Conservation (phyloP, 805 yeast species). For the Ogataea zsoltii region DNA sequence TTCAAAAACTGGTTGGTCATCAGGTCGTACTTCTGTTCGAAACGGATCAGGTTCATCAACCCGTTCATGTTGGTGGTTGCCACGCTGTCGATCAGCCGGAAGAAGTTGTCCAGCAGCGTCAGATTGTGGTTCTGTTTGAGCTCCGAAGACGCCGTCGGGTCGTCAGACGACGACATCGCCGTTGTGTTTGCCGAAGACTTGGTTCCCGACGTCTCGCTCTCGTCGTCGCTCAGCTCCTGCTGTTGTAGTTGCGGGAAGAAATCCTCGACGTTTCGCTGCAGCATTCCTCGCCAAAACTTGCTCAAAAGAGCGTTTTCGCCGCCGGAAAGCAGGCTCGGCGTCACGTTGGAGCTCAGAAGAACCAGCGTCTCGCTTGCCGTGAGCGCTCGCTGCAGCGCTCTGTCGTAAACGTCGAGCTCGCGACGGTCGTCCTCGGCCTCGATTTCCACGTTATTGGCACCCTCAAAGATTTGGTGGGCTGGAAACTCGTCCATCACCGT, state of each 20-base stretch:
- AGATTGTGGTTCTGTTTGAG: constrained; percentile 31
- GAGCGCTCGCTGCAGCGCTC: constrained; percentile 30
- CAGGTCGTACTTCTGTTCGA: constrained; percentile 34
- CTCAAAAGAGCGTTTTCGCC: constrained; percentile 23
- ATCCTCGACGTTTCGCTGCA: constrained; percentile 26
- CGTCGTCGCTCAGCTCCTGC: constrained; percentile 18
- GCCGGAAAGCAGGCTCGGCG: constrained; percentile 22
- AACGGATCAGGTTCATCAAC: constrained; percentile 67
- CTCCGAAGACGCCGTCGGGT: not conserved
- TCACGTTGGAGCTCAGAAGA: constrained; percentile 24
- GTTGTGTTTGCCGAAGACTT: constrained; percentile 1
- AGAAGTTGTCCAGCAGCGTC: constrained; percentile 46
- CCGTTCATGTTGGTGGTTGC: constrained; percentile 80
- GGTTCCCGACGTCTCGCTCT: constrained; percentile 7
- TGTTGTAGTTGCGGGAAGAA: constrained; percentile 14
- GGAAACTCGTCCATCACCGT: constrained; percentile 7
- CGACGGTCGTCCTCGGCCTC: constrained; percentile 13
- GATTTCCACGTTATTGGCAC: constrained; percentile 20
- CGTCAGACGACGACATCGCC: not conserved
- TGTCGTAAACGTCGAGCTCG: constrained; percentile 18
- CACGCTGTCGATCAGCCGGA: constrained; percentile 83
- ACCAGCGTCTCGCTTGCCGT: constrained; percentile 32
- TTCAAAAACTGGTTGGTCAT: constrained; percentile 74
- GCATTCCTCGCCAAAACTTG: constrained; percentile 35
- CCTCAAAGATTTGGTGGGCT: constrained; percentile 22